Base-by-base conservation (phyloP, 2,329 filamentous ascomycete species). In the Fusarium floridanum region DNA sequence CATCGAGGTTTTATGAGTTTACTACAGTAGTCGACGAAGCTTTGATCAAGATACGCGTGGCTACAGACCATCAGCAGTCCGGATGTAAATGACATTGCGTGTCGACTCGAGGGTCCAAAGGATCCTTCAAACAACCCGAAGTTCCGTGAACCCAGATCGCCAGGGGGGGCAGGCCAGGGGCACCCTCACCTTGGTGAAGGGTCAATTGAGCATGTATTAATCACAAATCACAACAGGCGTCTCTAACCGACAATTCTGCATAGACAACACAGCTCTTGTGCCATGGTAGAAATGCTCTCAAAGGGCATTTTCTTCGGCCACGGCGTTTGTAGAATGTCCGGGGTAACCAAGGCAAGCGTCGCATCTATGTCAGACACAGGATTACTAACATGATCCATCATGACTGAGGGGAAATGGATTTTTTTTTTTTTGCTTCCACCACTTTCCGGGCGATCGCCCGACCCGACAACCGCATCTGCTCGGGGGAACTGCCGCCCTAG, bases 391-490 rank as follows among this genome's bases (percentile, higher is more conserved):
- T 48, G 59, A 66, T 71, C 61, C 53, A 75, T 76, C 73, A 71
- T 71, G 67, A 75, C 59, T 74, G 73, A 75, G 73, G 73, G 73
- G 73, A 57, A 53, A 48, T 55, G 50, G 50, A 72, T 63, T 48
- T 39, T 66, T n/a, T 48, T 72, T 63, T 48, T 39, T 65, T n/a
- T 48, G 20, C 29, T 61, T 34, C 60, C 50, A 69, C 66, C 64
- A 61, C 43, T 53, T 72, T 48, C 63, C 77, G 77, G 77, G 77
- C 77, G 77, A 79, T 79, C 77, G 77, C 77, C 77, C 77, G 77
- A 79, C 76, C 77, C 77, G 77, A 79, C 71, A 79, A 68, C 77
- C 77, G 77, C 63, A 61, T 61, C 60, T 61, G 63, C 67, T 73
- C 62, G 69, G 72, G 17, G 61, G 43, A 66, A 68, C 55, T 66